Percentiles rank a stretch among this genome's conserved stretches.
phyloP scores from a whole-genome alignment of 345 rosid genomes.

The Ceriops zippeliana region DNA sequence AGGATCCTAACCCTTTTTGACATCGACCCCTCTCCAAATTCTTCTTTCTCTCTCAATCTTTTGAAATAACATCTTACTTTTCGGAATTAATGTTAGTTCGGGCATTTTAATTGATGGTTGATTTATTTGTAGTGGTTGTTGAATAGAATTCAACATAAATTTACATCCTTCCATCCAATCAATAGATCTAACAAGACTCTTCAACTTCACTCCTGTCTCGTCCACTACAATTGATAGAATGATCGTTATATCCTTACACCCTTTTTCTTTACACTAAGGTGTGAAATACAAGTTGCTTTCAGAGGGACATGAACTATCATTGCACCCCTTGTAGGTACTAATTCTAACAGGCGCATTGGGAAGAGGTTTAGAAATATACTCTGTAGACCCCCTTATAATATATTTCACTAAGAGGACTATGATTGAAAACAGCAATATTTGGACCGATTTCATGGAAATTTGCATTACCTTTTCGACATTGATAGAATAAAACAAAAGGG shows the following conservation, averaged over 20 bases:
- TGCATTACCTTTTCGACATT: constrained; percentile 13
- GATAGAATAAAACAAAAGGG: constrained; percentile 11
- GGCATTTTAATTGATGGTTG: constrained; percentile 9
- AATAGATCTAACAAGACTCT: constrained; percentile 22
- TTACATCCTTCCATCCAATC: not conserved
- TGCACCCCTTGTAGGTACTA: constrained; percentile 32
- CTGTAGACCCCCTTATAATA: constrained; percentile 19
- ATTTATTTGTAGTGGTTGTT: constrained; percentile 18
- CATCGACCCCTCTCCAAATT: constrained; percentile 45
- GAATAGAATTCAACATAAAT: constrained; percentile 3
- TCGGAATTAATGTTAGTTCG: constrained; percentile 9
- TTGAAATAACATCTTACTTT: not conserved
- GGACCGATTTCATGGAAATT: constrained; percentile 14
- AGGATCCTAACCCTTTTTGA: constrained; percentile 41
- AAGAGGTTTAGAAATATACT: constrained; percentile 2
- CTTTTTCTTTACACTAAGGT: constrained; percentile 23
- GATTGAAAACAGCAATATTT: constrained; percentile 23
- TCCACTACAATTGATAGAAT: not conserved
- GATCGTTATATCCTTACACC: not conserved
- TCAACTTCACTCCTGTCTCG: constrained; percentile 37
- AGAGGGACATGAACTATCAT: constrained; percentile 44
- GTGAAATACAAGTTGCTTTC: constrained; percentile 49
- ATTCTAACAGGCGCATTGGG: constrained; percentile 23
- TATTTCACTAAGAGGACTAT: constrained; percentile 18
- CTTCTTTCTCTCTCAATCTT: not conserved